A percentile compares a stretch with the other conserved stretches of the same genome.
phyloP scores from a whole-genome alignment of 129 eudicot species.

The Flaveria ramosissima region DNA sequence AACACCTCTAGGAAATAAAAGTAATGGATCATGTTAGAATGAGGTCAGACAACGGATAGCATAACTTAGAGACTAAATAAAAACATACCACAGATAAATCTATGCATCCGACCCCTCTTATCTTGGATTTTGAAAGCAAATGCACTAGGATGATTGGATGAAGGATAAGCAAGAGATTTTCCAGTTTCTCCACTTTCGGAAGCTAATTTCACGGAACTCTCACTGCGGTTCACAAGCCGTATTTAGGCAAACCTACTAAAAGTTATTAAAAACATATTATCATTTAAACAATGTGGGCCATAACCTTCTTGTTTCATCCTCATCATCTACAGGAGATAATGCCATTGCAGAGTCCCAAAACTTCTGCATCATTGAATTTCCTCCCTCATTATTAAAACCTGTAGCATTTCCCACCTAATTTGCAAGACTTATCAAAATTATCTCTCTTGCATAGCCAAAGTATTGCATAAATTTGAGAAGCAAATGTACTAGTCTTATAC shows the following conservation, averaged over 20 bases:
- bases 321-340: slow-evolving; percentile 58
- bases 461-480: background rate
- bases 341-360: slow-evolving; percentile 99
- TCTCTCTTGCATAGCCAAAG: background rate
- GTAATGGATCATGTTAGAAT: slow-evolving; percentile 1
- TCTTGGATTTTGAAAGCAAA: slow-evolving; percentile 94
- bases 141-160: slow-evolving; percentile 46
- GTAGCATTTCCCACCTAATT: slow-evolving; percentile 84
- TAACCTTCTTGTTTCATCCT: slow-evolving; percentile 84
- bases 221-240: slow-evolving; percentile 50
- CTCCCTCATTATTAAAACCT: slow-evolving; percentile 69
- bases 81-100: slow-evolving; percentile 76
- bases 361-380: slow-evolving; percentile 85
- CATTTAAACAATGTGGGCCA: background rate
- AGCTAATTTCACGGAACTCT: slow-evolving; percentile 61
- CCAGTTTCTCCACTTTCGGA: slow-evolving; percentile 74
- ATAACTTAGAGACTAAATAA: slow-evolving; percentile 18
- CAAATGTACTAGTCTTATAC: background rate
- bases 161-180: slow-evolving; percentile 58
- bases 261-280: background rate
- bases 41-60: background rate
- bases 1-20: background rate
- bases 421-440: slow-evolving; percentile 1
- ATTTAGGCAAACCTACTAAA: slow-evolving; percentile 20
- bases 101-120: slow-evolving; percentile 84